These are phyloP conservation scores for Xylariomycetidae sp. DNA, from an alignment of 2,329 filamentous ascomycete species.

Conservation along the genomic window DNA sequence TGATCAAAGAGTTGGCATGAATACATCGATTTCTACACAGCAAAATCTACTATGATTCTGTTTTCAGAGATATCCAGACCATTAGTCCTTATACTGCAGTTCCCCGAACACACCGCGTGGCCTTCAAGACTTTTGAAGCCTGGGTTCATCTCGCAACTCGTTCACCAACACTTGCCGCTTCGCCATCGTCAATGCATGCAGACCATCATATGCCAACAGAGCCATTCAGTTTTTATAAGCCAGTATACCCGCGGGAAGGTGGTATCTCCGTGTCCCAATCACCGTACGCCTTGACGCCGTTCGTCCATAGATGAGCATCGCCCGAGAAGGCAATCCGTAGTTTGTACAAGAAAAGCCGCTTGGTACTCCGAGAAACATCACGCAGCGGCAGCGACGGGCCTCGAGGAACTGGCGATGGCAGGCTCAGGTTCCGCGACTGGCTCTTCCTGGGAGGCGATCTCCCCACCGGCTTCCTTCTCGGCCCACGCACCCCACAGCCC, in stretches of 20 bases:
- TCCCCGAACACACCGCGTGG: no score
- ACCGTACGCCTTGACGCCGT: conserved; percentile 25
- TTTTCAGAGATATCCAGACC: no score
- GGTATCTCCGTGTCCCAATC: conserved; percentile 25
- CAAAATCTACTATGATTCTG: neutral
- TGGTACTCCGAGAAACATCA: conserved; percentile 12
- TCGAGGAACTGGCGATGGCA: conserved; percentile 27
- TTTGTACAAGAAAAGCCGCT: conserved; percentile 29
- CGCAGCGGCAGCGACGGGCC: conserved; percentile 24
- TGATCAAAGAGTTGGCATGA: neutral
- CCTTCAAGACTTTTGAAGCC: no score
- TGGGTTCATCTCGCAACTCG: no score
- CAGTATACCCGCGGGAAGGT: conserved; percentile 24
- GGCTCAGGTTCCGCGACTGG: conserved; percentile 27
- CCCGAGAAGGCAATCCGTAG: conserved; percentile 21
- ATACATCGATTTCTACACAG: neutral
- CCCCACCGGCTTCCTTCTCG: conserved; percentile 63
- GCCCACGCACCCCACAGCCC: conserved; percentile 98
- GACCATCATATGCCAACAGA: conserved; percentile 7
- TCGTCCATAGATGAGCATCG: conserved; percentile 18
- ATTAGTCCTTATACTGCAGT: no score
- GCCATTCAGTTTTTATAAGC: conserved; percentile 10
- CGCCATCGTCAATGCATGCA: conserved; percentile 11
- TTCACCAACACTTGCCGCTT: neutral
- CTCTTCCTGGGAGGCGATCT: conserved; percentile 47